A percentile compares a stretch with the other conserved stretches of the same genome.
Conservation (phyloP, 2,329 filamentous ascomycete species). For the Fusarium protoensiforme region DNA sequence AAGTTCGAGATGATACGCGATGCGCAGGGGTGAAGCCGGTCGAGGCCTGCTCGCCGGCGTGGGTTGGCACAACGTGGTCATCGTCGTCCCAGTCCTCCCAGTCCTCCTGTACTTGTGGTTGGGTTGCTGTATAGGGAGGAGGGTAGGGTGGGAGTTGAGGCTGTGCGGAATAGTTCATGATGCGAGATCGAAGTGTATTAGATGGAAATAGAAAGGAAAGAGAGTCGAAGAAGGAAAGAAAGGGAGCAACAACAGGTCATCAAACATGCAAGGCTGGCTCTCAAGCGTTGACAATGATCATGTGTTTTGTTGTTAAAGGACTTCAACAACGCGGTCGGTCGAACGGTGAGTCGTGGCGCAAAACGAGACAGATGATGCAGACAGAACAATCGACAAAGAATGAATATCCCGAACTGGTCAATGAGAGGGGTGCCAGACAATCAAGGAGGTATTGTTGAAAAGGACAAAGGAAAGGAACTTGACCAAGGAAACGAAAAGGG, state of each 20-base stretch:
- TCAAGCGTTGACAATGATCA: conserved; percentile 5
- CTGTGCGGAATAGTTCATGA: conserved; percentile 27
- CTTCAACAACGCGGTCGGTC: conserved; percentile 7
- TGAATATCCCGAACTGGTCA: conserved; percentile 7
- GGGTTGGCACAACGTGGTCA: conserved; percentile 54
- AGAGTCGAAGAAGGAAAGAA: background rate
- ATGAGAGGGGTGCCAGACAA: background rate
- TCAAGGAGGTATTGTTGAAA: conserved; percentile 15
- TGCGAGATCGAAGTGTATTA: conserved; percentile 18
- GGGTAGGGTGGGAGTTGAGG: conserved; percentile 23
- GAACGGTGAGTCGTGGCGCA: background rate
- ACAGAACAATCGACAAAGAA: conserved; percentile 26
- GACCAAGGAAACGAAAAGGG: conserved; percentile 19
- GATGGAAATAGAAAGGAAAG: conserved; percentile 1
- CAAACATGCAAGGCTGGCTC: conserved; percentile 19
- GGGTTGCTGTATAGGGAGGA: conserved; percentile 28
- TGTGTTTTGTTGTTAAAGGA: conserved; percentile 16
- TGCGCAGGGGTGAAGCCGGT: conserved; percentile 37
- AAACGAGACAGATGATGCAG: conserved; percentile 11
- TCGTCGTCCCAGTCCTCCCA: conserved; percentile 68
- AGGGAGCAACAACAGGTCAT: conserved; percentile 11
- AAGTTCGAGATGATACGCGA: conserved; percentile 19
- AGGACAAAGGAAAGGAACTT: conserved; percentile 40
- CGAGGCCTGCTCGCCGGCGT: conserved; percentile 51
- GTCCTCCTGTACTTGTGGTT: conserved; percentile 50